Evolutionary conservation across 257 asterid genomes (phyloP).

Genomic region (Nicotiana tomentosiformis): DNA sequence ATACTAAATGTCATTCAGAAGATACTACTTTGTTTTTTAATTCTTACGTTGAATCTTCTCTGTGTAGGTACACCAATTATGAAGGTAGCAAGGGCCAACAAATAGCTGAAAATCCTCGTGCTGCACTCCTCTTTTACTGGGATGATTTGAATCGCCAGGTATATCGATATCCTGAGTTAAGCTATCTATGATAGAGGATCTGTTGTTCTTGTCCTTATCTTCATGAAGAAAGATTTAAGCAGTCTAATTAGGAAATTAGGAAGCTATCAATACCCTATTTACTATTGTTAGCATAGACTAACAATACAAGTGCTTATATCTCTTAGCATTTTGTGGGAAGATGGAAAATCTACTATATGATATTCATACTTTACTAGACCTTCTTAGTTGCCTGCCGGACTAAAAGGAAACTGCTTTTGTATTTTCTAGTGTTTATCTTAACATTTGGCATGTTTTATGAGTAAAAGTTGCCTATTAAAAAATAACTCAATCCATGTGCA

Average conservation of each 20-base stretch:
- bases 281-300: neutral
- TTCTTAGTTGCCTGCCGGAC: neutral
- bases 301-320: neutral
- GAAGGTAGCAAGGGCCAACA: conserved; percentile 38
- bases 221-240: neutral
- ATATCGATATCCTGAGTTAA: neutral
- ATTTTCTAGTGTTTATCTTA: neutral
- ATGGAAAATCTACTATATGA: neutral
- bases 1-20: neutral
- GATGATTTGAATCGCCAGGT: conserved; percentile 47
- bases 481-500: neutral
- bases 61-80: conserved; percentile 41
- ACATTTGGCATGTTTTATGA: neutral
- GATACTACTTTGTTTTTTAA: neutral
- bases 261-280: neutral
- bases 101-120: conserved; percentile 40
- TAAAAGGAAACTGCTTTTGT: neutral
- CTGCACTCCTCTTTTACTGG: conserved; percentile 46
- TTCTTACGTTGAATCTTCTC: neutral
- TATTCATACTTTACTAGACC: neutral
- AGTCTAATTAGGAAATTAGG: neutral
- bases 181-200: neutral
- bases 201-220: neutral
- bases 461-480: neutral
- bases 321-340: neutral